phyloP scores from a whole-genome alignment of 2,329 filamentous ascomycete genomes.

The Pyrenochaeta sp. region DNA sequence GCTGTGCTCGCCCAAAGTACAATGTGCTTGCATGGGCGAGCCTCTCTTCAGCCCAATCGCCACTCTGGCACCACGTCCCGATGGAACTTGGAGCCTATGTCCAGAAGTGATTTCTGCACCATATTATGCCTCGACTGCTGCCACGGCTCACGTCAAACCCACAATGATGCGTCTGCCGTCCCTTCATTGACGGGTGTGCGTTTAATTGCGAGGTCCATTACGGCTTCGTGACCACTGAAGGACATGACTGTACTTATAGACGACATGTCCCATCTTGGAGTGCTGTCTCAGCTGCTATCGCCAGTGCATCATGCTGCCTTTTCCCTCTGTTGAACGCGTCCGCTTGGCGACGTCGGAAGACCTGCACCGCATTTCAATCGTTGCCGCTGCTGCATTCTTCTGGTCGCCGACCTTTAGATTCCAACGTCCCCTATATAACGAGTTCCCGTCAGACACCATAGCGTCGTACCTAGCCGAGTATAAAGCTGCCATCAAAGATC shows the following conservation, averaged over 20 bases:
- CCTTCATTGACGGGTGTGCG: neutral
- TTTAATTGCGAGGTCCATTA: neutral
- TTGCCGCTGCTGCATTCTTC: constrained; percentile 42
- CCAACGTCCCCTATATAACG: constrained; percentile 30
- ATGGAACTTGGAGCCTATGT: neutral
- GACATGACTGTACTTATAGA: neutral
- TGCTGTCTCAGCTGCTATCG: neutral
- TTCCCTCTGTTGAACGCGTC: constrained; percentile 27
- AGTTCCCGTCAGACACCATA: constrained; percentile 35
- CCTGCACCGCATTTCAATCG: constrained; percentile 34
- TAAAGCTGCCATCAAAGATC: constrained; percentile 20
- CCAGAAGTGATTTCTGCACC: neutral
- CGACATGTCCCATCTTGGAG: neutral
- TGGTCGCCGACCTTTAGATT: constrained; percentile 41
- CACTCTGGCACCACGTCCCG: neutral
- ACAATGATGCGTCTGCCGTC: neutral
- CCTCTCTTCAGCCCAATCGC: constrained; percentile 1
- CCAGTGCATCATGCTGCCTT: constrained; percentile 16
- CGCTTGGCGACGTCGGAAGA: constrained; percentile 35
- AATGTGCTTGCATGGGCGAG: neutral
- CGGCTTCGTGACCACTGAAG: neutral
- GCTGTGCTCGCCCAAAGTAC: neutral
- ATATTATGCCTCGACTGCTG: neutral
- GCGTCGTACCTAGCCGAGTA: constrained; percentile 29
- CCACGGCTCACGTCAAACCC: constrained; percentile 2